A percentile compares a stretch with the other conserved stretches of the same genome.
phyloP scores from a whole-genome alignment of 73 alveolate genomes.

The Paramecium tetraurelia region DNA sequence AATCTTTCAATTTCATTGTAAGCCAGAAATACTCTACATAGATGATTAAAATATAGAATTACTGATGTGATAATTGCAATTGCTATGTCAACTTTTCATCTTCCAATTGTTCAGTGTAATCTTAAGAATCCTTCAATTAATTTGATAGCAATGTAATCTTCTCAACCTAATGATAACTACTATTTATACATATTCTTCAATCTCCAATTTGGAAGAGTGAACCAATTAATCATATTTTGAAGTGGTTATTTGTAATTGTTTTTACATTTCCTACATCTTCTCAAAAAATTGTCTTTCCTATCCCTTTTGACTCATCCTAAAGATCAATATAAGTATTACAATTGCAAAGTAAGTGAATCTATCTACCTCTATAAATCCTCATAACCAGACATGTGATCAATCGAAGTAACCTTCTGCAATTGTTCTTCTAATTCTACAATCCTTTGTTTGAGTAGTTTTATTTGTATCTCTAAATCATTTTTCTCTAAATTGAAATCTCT shows the following conservation, averaged over 20 bases:
- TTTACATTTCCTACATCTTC: background rate
- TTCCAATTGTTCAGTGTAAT: background rate
- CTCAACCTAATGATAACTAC: background rate
- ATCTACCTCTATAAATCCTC: background rate
- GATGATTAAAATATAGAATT: background rate
- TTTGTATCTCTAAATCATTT: background rate
- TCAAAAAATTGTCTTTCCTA: background rate
- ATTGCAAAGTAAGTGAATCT: background rate
- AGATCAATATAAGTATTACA: background rate
- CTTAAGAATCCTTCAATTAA: background rate
- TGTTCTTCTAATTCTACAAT: background rate
- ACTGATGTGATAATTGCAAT: background rate
- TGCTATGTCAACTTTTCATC: background rate
- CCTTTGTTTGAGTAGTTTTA: background rate
- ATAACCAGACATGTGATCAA: slow-evolving; percentile 18
- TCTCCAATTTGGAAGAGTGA: background rate
- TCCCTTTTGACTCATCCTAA: background rate
- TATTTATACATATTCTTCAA: background rate
- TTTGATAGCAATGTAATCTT: background rate
- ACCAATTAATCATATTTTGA: background rate
- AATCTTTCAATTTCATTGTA: background rate
- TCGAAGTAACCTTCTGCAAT: background rate
- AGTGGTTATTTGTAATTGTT: background rate
- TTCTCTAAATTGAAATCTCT: background rate
- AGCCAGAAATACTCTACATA: background rate